Evolutionary conservation across 148 eudicot species (phyloP), one percentile per base, ranked within the genome.

Genomic region (Limonium bicolor): DNA sequence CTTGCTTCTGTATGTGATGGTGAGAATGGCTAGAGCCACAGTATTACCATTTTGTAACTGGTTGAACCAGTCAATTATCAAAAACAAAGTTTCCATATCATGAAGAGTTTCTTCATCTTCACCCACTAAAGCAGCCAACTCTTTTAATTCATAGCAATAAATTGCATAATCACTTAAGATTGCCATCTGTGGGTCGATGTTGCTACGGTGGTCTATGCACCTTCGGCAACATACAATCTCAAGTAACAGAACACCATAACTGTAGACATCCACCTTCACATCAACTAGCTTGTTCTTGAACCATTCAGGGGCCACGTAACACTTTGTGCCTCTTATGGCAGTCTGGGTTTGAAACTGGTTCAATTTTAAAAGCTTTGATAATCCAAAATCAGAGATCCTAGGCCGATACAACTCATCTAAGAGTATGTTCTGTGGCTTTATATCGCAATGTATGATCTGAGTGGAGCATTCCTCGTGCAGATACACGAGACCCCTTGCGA

Each of bases 371-470:
- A 41, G 25, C 24, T 41, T 41, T 9, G 45, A 20, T 26, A 41
- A 20, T 3, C 45, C 45, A 20, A 41, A 41, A 12, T 41, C 45
- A 20, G 27, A 41, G 12, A 41, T 41, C 45, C 45, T 20, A 7
- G 27, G 22, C n/a, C 21, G n/a, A 22, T 15, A 41, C n/a, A 18
- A 15, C 8, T 41, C 45, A 41, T 41, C 45, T 4, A 21, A n/a
- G 12, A 21, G 45, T 16, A 41, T 41, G 16, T 62, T 61, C 20
- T 60, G 71, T 4, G 71, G 58, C 54, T 66, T 56, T 43, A 66
- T 60, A 43, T 41, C 45, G 7, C 45, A 41, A 19, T 41, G 45
- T 13, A 41, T 41, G 45, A 41, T 54, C 30, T 54, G 58, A 1
- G 58, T 29, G 58, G 3, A n/a, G 12, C 33, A 29, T n/a, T 29